phyloP scores from a whole-genome alignment of 305 asterid species.

The Fraxinus platypoda region DNA sequence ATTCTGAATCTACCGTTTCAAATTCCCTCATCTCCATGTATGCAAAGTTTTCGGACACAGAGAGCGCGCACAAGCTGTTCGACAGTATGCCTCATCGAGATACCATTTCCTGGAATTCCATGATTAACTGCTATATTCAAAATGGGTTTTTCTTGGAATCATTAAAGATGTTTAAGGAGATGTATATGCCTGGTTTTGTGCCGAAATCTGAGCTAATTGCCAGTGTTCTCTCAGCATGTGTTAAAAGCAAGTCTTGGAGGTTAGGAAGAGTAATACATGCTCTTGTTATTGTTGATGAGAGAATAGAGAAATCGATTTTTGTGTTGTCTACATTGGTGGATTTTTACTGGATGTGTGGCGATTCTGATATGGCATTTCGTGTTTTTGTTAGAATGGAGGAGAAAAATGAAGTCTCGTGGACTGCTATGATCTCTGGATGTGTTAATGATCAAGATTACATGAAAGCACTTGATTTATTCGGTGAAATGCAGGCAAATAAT shows the following conservation, averaged over 20 bases:
- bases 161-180: constrained; percentile 44
- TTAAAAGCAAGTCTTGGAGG: constrained; percentile 37
- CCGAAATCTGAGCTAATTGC: constrained; percentile 70
- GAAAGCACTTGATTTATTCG: constrained; percentile 40
- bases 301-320: constrained; percentile 48
- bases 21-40: constrained; percentile 62
- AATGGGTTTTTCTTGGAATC: constrained; percentile 48
- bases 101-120: constrained; percentile 59
- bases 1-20: constrained; percentile 48
- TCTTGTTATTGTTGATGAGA: constrained; percentile 52
- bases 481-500: constrained; percentile 45
- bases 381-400: constrained; percentile 55
- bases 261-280: constrained; percentile 62
- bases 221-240: constrained; percentile 48
- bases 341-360: constrained; percentile 50
- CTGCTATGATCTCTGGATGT: constrained; percentile 65
- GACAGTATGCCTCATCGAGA: constrained; percentile 61
- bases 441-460: constrained; percentile 31
- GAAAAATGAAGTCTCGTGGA: constrained; percentile 73
- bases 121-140: constrained; percentile 59
- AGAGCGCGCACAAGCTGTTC: constrained; percentile 48
- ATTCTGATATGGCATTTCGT: constrained; percentile 40
- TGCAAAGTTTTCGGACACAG: constrained; percentile 36
- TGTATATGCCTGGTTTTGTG: constrained; percentile 42
- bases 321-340: constrained; percentile 48